A percentile compares a stretch with the other conserved stretches of the same genome.
Conservation (phyloP, 2,329 filamentous ascomycete species). For the Trichoderma aggressivum region DNA sequence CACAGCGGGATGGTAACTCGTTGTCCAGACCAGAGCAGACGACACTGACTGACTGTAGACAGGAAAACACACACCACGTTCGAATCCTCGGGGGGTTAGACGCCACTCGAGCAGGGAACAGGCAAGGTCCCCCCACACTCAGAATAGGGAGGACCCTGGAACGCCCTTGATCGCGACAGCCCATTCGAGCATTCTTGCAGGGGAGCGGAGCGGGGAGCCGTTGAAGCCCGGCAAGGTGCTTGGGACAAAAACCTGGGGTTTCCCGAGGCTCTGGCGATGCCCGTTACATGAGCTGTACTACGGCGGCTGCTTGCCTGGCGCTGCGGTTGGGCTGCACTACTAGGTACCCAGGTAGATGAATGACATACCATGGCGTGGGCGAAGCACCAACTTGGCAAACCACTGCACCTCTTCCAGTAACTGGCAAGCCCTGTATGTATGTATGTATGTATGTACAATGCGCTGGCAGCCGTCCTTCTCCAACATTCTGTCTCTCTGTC, state of each 20-base stretch:
- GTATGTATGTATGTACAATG: not conserved
- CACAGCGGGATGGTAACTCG: not conserved
- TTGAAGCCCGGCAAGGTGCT: not conserved
- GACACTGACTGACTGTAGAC: not conserved
- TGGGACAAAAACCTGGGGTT: not conserved
- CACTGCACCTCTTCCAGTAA: not conserved
- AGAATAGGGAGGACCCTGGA: not conserved
- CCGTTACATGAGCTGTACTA: not conserved
- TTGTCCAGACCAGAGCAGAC: not conserved
- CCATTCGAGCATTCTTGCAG: not conserved
- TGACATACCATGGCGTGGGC: not conserved
- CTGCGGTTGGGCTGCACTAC: not conserved
- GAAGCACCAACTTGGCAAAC: not conserved
- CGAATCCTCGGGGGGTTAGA: too few relatives aligned
- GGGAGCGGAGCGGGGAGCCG: conserved; percentile 12
- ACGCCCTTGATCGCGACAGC: not conserved
- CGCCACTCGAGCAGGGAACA: conserved; percentile 17
- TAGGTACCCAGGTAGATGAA: not conserved
- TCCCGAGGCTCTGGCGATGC: not conserved
- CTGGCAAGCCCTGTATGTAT: not conserved
- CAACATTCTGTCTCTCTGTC: not conserved
- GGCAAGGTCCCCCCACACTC: conserved; percentile 10
- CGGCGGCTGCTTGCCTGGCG: not conserved
- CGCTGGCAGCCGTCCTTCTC: not conserved
- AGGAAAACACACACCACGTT: not conserved